Base-by-base conservation (phyloP, 345 rosid genomes). In the Geranium rotundifolium region DNA sequence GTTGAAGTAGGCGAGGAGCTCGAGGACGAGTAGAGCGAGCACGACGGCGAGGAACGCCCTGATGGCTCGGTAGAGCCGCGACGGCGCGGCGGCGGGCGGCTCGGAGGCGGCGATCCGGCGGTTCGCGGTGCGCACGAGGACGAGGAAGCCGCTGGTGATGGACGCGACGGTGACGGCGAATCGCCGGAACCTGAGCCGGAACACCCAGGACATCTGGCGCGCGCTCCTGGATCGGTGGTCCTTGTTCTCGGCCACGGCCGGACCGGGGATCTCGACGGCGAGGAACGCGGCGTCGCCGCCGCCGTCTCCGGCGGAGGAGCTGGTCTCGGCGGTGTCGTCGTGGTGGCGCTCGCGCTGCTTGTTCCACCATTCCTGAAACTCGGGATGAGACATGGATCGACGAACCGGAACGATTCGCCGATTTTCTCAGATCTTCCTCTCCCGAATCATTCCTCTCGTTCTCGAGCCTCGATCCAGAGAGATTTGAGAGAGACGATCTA, bases 181-280 rank as follows among this genome's bases (percentile, higher is more conserved):
- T 31, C 85, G 87, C 37, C 84, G 85, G 70, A 89, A 71, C 77
- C 74, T 87, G 65, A 91, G 85, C 55, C 79, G 77, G 73, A 78
- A 87, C 29, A 87, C 79, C 72, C 83, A 74, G 17, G 87, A 84
- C 5, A 87, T 81, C 80, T 89, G 96, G 17, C 98, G 90, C 18
- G 78, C 85, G 77, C 81, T 79, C 6, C 92, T 87, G 1, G 89
- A 41, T 65, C 85, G 87, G 70, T 71, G 79, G 69, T 84, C 82
- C 41, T 80, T 88, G 66, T 65, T 29, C 76, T 62, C 30, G 64
- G 72, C 70, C 31, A 81, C 62, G 17, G 62, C 1, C 19, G 83
- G 69, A 46, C 69, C 76, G 19, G 66, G 69, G 81, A 88, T 72
- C 71, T 88, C 82, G 61, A 84, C 83, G 65, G 93, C 65, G 67